Base-by-base conservation (phyloP, 768 basidiomycete genomes). In the Leccinum olivaceopallidum region DNA sequence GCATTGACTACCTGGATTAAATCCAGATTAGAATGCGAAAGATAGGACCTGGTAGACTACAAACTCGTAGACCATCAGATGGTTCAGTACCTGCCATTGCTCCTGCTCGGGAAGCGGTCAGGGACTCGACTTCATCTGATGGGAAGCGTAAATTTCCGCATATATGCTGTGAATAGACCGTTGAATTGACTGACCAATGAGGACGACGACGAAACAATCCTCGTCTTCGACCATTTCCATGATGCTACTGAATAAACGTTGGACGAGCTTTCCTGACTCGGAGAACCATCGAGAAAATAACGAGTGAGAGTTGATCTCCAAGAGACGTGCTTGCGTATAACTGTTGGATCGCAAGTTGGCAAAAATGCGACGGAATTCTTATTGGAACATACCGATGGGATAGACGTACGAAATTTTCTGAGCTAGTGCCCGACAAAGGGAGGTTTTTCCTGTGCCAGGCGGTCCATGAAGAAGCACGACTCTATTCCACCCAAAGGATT, bases 211-310 rank as follows among this genome's bases (percentile, higher is more conserved):
- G 68, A 99, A 98, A 16, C 85, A 85, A 59, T 88, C 86, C 63
- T 95, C 92, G 67, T 98, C 95, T 54, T 97, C 95, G 0, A 92
- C 89, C 75, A 98, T 82, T 64, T 97, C 95, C 42, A 83, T 91
- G 59, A 99, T 94, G 60, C 83, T 90, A 42, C 81, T 84, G 71
- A 98, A 99, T 18, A 99, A 79, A 52, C 90, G 85, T 69, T 98
- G 96, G 2, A 99, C 97, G 30, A 99, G 85, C 74, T 99, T 99
- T 16, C 97, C 97, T 0, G 95, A 97, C 72, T 99, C 97, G 0
- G 95, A 98, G 76, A 98, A 99, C 96, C 97, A 99, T 67, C 95
- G 92, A 16, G 94, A 95, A 73, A 99, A 98, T 16, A 99, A 82
- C 2, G 95, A 98, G 76, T 98, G 97, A 0, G 97, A 95, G 71